Evolutionary conservation across 768 basidiomycete species (phyloP).

Genomic region (Lactarius akahatsu): DNA sequence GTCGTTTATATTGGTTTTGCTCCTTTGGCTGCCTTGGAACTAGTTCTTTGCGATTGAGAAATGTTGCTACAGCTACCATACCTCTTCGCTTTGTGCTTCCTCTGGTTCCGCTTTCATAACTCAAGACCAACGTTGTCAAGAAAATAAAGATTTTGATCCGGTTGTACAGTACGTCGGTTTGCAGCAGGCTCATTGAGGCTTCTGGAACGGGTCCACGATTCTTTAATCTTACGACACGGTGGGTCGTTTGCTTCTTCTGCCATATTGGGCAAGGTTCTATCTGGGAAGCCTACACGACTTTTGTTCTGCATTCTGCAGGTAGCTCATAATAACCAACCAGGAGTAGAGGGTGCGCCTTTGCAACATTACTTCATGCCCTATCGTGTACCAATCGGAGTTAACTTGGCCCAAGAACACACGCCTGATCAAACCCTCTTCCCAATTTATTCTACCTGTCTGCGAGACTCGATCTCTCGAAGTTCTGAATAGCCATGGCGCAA

Average conservation of each 20-base stretch:
- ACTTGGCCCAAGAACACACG: slow-evolving; percentile 3
- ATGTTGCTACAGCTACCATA: neutral
- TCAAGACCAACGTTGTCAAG: neutral
- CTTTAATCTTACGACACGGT: neutral
- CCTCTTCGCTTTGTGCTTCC: neutral
- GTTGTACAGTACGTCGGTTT: neutral
- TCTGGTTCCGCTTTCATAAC: neutral
- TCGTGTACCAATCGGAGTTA: slow-evolving; percentile 13
- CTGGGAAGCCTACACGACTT: neutral
- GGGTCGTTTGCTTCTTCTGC: neutral
- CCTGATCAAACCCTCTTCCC: neutral
- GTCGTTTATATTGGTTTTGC: neutral
- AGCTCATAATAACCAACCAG: neutral
- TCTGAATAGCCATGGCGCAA: slow-evolving; percentile 1
- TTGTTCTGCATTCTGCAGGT: slow-evolving; percentile 9
- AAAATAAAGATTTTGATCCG: neutral
- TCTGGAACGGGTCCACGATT: neutral
- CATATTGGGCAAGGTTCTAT: neutral
- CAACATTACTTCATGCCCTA: slow-evolving; percentile 4
- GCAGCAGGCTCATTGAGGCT: neutral
- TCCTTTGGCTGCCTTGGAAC: neutral
- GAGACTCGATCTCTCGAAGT: neutral
- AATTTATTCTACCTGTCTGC: neutral
- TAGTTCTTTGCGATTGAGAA: neutral
- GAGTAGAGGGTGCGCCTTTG: neutral